Percentiles rank a stretch among this genome's conserved stretches.
Conservation (phyloP, 1,284 basidiomycete genomes). For the Cryptococcus sp. region DNA sequence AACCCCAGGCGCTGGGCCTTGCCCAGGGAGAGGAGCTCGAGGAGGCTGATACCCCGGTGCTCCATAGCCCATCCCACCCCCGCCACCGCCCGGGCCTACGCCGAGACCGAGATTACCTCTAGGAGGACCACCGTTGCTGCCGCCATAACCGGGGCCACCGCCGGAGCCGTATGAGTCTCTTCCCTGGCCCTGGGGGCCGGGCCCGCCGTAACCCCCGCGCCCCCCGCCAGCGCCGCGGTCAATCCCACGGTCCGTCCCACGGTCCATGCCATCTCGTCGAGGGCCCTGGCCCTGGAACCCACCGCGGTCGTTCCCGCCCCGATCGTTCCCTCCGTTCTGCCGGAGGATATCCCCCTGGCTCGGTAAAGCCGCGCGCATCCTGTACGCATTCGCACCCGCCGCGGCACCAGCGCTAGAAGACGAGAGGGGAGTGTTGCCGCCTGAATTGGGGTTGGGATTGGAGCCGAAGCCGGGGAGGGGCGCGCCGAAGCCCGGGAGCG, state of each 20-base stretch:
- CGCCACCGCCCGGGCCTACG: neutral
- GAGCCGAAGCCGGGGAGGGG: no score
- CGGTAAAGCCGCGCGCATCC: slow-evolving; percentile 25
- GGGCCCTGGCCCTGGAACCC: neutral
- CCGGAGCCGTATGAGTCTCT: slow-evolving; percentile 1
- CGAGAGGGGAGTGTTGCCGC: no score
- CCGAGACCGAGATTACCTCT: no score
- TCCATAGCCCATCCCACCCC: neutral
- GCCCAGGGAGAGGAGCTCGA: no score
- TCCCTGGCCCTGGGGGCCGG: neutral
- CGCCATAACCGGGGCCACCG: neutral
- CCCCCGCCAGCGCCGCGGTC: slow-evolving; percentile 36
- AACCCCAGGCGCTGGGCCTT: no score
- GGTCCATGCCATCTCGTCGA: slow-evolving; percentile 11
- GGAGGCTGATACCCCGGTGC: neutral
- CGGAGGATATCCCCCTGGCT: slow-evolving; percentile 51
- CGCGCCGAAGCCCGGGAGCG: neutral
- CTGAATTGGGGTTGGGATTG: no score
- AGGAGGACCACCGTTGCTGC: slow-evolving; percentile 7
- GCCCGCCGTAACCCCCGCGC: slow-evolving; percentile 14
- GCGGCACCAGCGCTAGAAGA: neutral
- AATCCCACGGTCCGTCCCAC: slow-evolving; percentile 25
- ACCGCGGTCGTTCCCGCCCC: neutral
- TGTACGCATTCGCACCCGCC: neutral
- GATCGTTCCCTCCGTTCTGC: slow-evolving; percentile 23